Conservation (phyloP, 2,329 filamentous ascomycete species). For the Talaromyces sp. region DNA sequence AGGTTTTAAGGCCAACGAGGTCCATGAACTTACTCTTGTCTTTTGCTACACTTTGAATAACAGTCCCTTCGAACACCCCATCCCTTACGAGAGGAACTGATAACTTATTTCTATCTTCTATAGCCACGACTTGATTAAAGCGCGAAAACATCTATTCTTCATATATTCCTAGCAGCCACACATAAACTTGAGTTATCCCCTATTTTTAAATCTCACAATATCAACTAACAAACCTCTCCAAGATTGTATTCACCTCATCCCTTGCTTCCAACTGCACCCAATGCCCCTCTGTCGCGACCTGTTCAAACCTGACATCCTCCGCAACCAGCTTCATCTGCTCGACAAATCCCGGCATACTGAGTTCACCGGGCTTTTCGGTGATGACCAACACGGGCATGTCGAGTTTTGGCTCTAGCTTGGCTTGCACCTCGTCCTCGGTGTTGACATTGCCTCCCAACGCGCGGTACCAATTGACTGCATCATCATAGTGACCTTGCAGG, state of each 20-base stretch:
- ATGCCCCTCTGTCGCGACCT: slow-evolving; percentile 16
- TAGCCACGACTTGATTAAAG: too few relatives aligned
- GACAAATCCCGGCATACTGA: slow-evolving; percentile 1
- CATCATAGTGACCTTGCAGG: slow-evolving; percentile 15
- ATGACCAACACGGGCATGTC: slow-evolving; percentile 17
- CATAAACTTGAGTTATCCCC: too few relatives aligned
- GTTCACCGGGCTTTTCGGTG: slow-evolving; percentile 6
- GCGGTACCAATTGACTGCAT: slow-evolving; percentile 21
- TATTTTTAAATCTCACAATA: too few relatives aligned
- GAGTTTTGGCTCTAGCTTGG: slow-evolving; percentile 12
- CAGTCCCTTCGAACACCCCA: too few relatives aligned
- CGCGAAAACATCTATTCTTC: too few relatives aligned
- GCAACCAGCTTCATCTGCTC: slow-evolving; percentile 14
- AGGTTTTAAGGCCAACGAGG: too few relatives aligned
- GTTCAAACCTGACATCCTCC: slow-evolving; percentile 14
- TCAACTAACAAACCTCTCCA: slow-evolving; percentile 15
- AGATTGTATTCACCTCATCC: slow-evolving; percentile 18
- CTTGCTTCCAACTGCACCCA: slow-evolving; percentile 21
- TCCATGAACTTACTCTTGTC: too few relatives aligned
- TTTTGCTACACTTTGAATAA: too few relatives aligned
- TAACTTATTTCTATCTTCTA: too few relatives aligned
- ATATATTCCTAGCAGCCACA: too few relatives aligned
- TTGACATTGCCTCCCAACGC: slow-evolving; percentile 18
- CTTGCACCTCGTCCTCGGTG: slow-evolving; percentile 15
- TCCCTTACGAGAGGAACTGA: too few relatives aligned